Evolutionary conservation across 306 rosid species (phyloP).

Genomic region (Corylus avellana): DNA sequence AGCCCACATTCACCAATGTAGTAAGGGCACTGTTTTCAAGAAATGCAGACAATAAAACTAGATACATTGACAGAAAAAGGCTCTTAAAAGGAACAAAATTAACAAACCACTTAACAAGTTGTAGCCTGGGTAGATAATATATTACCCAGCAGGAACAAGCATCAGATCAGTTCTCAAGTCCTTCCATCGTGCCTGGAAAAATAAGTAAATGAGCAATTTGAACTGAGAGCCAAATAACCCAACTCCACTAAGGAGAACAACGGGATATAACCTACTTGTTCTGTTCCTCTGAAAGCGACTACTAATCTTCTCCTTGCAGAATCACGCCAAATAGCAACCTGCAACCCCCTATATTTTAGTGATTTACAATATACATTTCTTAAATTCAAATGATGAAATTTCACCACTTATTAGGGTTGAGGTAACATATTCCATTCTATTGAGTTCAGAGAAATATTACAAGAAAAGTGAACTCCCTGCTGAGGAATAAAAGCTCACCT

Average conservation of each 20-base stretch:
- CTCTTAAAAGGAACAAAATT: not conserved
- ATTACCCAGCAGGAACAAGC: constrained; percentile 87
- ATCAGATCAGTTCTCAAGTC: constrained; percentile 85
- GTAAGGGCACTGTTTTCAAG: not conserved
- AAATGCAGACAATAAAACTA: not conserved
- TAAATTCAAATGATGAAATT: constrained; percentile 14
- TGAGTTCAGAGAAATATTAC: constrained; percentile 10
- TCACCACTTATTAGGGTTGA: constrained; percentile 10
- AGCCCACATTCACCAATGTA: constrained; percentile 3
- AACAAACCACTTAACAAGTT: constrained; percentile 19
- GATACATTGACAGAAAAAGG: not conserved
- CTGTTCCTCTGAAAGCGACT: constrained; percentile 95
- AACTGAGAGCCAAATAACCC: constrained; percentile 7
- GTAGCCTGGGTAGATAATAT: constrained; percentile 26
- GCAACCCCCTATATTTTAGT: constrained; percentile 37
- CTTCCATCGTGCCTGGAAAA: constrained; percentile 82
- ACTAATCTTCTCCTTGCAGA: constrained; percentile 68
- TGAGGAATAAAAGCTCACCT: constrained; percentile 52
- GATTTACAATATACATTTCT: constrained; percentile 24
- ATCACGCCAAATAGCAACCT: constrained; percentile 99
- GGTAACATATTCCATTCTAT: constrained; percentile 11
- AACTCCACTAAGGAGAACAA: constrained; percentile 23
- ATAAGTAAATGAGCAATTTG: constrained; percentile 24
- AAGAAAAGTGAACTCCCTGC: constrained; percentile 20
- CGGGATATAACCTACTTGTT: constrained; percentile 60